These are phyloP conservation scores for Neocallimastix lanati DNA, from an alignment of 192 early-diverging fungal genomes.

Conservation along the genomic window DNA sequence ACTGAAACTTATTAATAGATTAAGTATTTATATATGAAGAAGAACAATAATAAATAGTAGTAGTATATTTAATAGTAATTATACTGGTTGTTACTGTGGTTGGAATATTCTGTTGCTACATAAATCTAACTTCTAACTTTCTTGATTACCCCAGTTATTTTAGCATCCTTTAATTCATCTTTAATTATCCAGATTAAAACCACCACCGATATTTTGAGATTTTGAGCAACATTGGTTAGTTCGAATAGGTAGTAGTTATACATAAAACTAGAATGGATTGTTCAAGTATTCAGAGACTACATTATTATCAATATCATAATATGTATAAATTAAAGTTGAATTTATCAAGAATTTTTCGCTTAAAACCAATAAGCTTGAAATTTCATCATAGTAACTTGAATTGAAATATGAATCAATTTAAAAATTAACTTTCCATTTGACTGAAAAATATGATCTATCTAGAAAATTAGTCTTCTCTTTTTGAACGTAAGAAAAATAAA, in stretches of 20 bases:
- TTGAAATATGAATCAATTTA: neutral
- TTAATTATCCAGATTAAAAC: no score
- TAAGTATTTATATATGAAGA: no score
- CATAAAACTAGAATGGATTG: neutral
- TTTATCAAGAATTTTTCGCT: neutral
- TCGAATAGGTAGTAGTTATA: neutral
- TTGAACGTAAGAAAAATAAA: neutral
- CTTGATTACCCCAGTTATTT: no score
- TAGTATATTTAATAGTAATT: no score
- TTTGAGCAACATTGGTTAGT: neutral
- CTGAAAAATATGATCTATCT: neutral
- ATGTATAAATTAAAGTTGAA: neutral
- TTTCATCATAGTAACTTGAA: neutral
- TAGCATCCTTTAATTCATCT: no score
- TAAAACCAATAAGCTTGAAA: neutral
- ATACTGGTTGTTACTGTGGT: no score
- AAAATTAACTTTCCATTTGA: no score
- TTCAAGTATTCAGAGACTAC: neutral
- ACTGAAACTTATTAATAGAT: no score
- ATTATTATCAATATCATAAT: neutral
- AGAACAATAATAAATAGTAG: no score
- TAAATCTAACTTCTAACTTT: no score
- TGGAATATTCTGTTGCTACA: no score
- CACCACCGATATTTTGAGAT: no score
- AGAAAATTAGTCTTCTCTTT: neutral